Conservation (phyloP, 148 eudicot species). For the Nepenthes gracilis region DNA sequence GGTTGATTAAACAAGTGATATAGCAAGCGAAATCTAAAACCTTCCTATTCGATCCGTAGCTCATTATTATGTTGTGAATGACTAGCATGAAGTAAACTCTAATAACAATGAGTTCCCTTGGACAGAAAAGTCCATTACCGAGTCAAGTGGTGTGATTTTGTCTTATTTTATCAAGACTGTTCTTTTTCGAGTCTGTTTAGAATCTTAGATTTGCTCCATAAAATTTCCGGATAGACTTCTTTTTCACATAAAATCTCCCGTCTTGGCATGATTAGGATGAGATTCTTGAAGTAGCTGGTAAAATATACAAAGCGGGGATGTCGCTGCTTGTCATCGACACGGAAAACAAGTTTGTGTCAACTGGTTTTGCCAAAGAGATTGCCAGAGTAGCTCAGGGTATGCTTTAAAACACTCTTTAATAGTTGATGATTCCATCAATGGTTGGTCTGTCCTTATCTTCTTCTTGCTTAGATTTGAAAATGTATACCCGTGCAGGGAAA, state of each 20-base stretch:
- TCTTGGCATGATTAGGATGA: constrained; percentile 47
- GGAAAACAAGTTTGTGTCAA: constrained; percentile 94
- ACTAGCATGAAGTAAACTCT: too few species aligned
- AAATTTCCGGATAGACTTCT: too few species aligned
- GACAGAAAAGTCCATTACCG: too few species aligned
- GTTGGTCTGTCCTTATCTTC: neutral
- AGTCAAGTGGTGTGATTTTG: too few species aligned
- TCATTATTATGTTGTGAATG: too few species aligned
- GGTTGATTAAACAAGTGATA: too few species aligned
- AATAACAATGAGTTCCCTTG: too few species aligned
- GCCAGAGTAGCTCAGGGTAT: constrained; percentile 96
- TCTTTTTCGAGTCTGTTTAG: too few species aligned
- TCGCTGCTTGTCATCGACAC: constrained; percentile 95
- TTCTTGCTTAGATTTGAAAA: neutral
- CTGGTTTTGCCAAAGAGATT: constrained; percentile 97
- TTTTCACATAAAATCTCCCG: neutral
- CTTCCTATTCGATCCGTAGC: too few species aligned
- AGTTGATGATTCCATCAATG: neutral
- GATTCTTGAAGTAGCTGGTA: constrained; percentile 94
- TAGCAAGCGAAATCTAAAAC: too few species aligned
- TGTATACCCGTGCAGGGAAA: constrained; percentile 51
- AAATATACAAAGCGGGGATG: constrained; percentile 94
- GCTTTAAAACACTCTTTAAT: neutral
- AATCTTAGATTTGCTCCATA: too few species aligned
- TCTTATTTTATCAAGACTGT: too few species aligned